A percentile compares a stretch with the other conserved stretches of the same genome.
phyloP scores from a whole-genome alignment of 306 rosid genomes.

The Luffa aegyptiaca region DNA sequence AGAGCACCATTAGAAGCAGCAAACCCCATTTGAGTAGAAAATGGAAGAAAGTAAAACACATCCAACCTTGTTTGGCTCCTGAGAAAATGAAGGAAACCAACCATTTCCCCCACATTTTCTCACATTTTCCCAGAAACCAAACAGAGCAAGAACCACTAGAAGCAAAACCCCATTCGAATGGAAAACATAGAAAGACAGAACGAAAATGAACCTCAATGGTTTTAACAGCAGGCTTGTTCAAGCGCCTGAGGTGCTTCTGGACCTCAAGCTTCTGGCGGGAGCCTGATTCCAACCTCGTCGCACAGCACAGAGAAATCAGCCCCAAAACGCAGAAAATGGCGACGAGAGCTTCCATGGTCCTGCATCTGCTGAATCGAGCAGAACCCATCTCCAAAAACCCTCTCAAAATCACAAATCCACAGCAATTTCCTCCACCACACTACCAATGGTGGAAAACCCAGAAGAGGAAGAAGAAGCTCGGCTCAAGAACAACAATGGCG shows the following conservation, averaged over 20 bases:
- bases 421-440: neutral
- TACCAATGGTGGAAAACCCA: neutral
- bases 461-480: neutral
- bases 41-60: neutral
- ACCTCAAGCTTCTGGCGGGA: slow-evolving; percentile 74
- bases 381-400: slow-evolving; percentile 25
- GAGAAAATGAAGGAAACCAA: neutral
- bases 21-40: slow-evolving; percentile 1
- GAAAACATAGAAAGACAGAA: slow-evolving; percentile 6
- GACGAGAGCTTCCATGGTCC: slow-evolving; percentile 14
- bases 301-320: slow-evolving; percentile 42
- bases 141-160: neutral
- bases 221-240: slow-evolving; percentile 75
- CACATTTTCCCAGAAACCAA: neutral
- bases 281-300: slow-evolving; percentile 40
- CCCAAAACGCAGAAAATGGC: slow-evolving; percentile 34
- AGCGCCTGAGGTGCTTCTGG: slow-evolving; percentile 66
- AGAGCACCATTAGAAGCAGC: neutral
- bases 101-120: neutral
- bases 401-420: slow-evolving; percentile 8
- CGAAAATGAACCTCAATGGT: slow-evolving; percentile 53
- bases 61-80: neutral
- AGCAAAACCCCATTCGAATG: neutral
- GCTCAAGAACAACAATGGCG: neutral
- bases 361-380: slow-evolving; percentile 21